phyloP scores from a whole-genome alignment of 805 yeast species.

The Scheffersomyces ergatensis region DNA sequence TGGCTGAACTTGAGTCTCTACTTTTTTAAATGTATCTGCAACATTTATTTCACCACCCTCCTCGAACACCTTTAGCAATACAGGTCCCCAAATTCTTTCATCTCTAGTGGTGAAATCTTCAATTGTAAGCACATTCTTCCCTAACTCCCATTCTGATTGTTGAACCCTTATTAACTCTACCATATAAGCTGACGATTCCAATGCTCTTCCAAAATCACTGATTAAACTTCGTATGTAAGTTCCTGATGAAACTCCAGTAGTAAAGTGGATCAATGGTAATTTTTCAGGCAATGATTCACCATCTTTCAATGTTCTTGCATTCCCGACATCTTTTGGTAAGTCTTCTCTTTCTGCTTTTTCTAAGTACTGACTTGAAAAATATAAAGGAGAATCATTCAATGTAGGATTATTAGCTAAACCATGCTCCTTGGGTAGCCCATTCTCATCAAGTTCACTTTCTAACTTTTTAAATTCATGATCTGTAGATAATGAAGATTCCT shows the following conservation, averaged over 20 bases:
- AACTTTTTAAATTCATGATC: slow-evolving; percentile 54
- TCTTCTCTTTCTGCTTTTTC: slow-evolving; percentile 40
- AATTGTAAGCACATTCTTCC: slow-evolving; percentile 62
- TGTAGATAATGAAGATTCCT: slow-evolving; percentile 49
- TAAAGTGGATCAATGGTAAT: slow-evolving; percentile 71
- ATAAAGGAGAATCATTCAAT: slow-evolving; percentile 59
- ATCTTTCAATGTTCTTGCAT: slow-evolving; percentile 36
- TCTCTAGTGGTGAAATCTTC: slow-evolving; percentile 61
- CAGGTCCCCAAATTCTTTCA: slow-evolving; percentile 70
- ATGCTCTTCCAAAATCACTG: slow-evolving; percentile 82
- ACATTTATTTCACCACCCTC: slow-evolving; percentile 24
- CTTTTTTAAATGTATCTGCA: slow-evolving; percentile 16
- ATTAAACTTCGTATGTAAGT: slow-evolving; percentile 89
- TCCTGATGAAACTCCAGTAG: slow-evolving; percentile 85
- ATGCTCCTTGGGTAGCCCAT: slow-evolving; percentile 46
- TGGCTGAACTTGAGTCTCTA: slow-evolving; percentile 4
- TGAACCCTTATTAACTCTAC: slow-evolving; percentile 68
- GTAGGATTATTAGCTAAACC: slow-evolving; percentile 50
- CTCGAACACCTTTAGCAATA: slow-evolving; percentile 52
- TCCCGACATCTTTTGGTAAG: slow-evolving; percentile 35
- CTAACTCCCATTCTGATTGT: slow-evolving; percentile 85
- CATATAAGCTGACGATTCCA: slow-evolving; percentile 85
- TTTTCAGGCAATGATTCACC: slow-evolving; percentile 41
- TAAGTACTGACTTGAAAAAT: slow-evolving; percentile 55
- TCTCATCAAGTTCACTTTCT: slow-evolving; percentile 44